Conservation (phyloP, 345 rosid species). For the Boechera stricta region DNA sequence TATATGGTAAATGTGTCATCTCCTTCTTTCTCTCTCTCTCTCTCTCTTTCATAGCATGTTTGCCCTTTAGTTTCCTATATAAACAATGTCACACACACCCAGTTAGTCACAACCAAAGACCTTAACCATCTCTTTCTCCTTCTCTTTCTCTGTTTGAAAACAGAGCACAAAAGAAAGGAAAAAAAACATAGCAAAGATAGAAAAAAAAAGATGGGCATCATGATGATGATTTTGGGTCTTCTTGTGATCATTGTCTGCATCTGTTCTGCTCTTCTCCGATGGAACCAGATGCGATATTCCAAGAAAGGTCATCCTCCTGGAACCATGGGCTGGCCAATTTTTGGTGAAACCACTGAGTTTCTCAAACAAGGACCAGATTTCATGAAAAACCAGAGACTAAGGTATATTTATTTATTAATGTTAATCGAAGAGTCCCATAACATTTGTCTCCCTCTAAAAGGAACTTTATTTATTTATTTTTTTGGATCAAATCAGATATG, state of each 20-base stretch:
- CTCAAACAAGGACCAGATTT: conserved; percentile 95
- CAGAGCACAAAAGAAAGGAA: conserved; percentile 23
- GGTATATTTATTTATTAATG: conserved; percentile 44
- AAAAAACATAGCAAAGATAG: not conserved
- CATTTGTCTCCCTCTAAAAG: not conserved
- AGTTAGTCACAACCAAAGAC: conserved; percentile 33
- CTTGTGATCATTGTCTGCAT: conserved; percentile 57
- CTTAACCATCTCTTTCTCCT: conserved; percentile 27
- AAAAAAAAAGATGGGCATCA: conserved; percentile 60
- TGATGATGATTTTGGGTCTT: conserved; percentile 54
- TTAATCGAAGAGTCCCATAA: not conserved
- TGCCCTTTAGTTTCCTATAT: conserved; percentile 44
- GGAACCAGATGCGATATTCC: conserved; percentile 80
- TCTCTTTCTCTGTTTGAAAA: conserved; percentile 33
- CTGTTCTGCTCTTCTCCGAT: conserved; percentile 69
- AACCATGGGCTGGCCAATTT: conserved; percentile 98
- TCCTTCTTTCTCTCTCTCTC: conserved; percentile 21
- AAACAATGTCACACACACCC: conserved; percentile 36
- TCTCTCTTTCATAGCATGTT: conserved; percentile 16
- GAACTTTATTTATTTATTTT: not conserved
- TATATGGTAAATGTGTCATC: conserved; percentile 22
- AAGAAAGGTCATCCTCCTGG: conserved; percentile 92
- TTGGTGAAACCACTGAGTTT: conserved; percentile 97
- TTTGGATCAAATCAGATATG: conserved; percentile 55
- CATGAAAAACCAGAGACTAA: conserved; percentile 85